Conservation (phyloP, 2,329 filamentous ascomycete species). For the Phialocephala sp. region DNA sequence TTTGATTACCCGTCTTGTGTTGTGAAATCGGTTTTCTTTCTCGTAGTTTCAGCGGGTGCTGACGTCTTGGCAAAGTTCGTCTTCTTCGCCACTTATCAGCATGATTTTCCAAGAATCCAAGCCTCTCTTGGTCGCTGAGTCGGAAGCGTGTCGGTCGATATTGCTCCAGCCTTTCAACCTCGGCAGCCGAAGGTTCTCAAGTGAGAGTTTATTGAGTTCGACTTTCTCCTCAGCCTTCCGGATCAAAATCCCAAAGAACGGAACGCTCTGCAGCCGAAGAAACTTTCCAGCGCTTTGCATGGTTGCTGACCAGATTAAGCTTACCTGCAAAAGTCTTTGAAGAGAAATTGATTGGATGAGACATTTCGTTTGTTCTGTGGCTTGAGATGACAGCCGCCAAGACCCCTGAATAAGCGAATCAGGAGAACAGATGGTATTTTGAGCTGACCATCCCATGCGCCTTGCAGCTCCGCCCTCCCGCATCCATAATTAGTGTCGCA, state of each 20-base stretch:
- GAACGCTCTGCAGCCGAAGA: constrained; percentile 15
- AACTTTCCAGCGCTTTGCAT: constrained; percentile 12
- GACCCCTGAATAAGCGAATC: constrained; percentile 11
- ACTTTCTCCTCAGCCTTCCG: not conserved
- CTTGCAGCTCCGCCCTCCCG: constrained; percentile 15
- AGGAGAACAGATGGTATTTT: constrained; percentile 9
- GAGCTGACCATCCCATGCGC: constrained; percentile 8
- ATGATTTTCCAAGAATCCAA: not conserved
- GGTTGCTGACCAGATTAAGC: not conserved
- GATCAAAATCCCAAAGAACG: constrained; percentile 5
- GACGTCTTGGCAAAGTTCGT: not conserved
- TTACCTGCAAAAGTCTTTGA: not conserved
- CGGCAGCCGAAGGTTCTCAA: not conserved
- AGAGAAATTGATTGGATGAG: not conserved
- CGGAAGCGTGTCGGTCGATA: not conserved
- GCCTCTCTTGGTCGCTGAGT: not conserved
- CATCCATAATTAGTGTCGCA: not conserved
- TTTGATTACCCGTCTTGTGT: not conserved
- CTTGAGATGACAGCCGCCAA: not conserved
- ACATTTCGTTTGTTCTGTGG: not conserved
- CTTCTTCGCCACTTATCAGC: not conserved
- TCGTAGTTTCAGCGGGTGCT: not conserved
- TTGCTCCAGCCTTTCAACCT: not conserved
- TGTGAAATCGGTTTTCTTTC: not conserved
- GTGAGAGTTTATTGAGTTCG: not conserved